Evolutionary conservation across 2,329 filamentous ascomycete genomes (phyloP), one percentile per base, ranked within the genome.

Genomic region (Talaromyces sp.): DNA sequence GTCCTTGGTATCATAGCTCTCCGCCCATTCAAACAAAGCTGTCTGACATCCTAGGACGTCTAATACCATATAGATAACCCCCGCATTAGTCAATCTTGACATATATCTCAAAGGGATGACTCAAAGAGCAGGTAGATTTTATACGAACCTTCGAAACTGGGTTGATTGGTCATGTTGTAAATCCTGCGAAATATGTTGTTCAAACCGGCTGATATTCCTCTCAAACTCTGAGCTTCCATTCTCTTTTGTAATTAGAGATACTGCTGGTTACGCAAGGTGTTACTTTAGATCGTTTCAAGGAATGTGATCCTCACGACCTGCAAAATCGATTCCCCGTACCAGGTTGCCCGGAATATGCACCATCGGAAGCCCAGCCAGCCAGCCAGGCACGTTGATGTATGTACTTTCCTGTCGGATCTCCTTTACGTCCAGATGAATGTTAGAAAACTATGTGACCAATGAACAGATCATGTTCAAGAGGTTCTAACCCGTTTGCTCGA

Each of bases 1-100:
- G 31, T 67, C 63, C 43, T 65, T 65, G 29, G 13, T 61, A 36
- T 65, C 63, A 40, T 51, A 65, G 45, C 58, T 65, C 27, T 65
- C 63, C 5, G 56, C 63, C 63, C 63, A 65, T 65, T 65, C 63
- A 34, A 65, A 65, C 15, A 54, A 34, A 7, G 29, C 61, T n/a
- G 19, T 8, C 53, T 63, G 61, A 15, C 61, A 63, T 19, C 61
- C 61, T 34, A 56, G 19, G 34, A 63, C 25, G 8, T 63, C 61
- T 63, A 54, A 47, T 25, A 47, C 4, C 19, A 47, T 15, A 11
- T 3, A 13, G 45, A 10, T 19, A 47, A 25, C 10, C 45, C 45
- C 45, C 45, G 45, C 19, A 47, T 47, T 47, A 25, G 22, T 22
- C 19, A 47, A 47, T 25, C 11, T 6, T 13, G 19, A 47, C 19